Base-by-base conservation (phyloP, 495 filamentous ascomycete species). In the Patellaria atrata region DNA sequence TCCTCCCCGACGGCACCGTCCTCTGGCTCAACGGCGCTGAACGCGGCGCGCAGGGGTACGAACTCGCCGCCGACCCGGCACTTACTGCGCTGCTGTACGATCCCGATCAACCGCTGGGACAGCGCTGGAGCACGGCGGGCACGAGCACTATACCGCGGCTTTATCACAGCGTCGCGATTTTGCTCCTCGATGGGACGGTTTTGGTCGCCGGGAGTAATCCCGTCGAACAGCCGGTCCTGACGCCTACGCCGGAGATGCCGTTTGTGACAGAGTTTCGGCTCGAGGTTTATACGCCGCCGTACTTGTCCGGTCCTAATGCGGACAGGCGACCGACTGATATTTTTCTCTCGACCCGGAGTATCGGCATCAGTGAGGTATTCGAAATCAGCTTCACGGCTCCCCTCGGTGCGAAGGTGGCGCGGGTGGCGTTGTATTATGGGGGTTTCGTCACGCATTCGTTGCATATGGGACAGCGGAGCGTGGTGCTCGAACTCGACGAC, bases 391-490 rank as follows among this genome's bases (percentile, higher is more conserved):
- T 75, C 47, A 62, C 47, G 20, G 55, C 45, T n/a, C 58, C 60
- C 0, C 16, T 51, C 5, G 49, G 43, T 22, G 51, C 63, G 8
- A 53, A 59, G 27, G 46, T 12, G 2, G 52, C 61, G 23, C 62
- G 65, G 47, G 60, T 76, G 11, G 50, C 58, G 5, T 53, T 75
- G 11, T 73, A 74, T 50, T 62, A 74, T 47, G 68, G 69, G 25
- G 73, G 70, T 5, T 76, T 70, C 37, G 64, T 74, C 24, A 76
- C 72, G 21, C 71, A 76, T 45, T 63, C 57, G 17, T 44, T 76
- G 21, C 72, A 76, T 45, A 75, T 76, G 72, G 69, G 68, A 22
- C 70, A 74, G 30, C 67, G 73, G 3, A 68, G 73, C 62, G 34
- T 67, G 17, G 59, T 63, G 38, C 53, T 76, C n/a, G 69, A 74